Evolutionary conservation across 2,329 filamentous ascomycete genomes (phyloP), one percentile per base, ranked within the genome.

Genomic region (Metarhizium robertsii): DNA sequence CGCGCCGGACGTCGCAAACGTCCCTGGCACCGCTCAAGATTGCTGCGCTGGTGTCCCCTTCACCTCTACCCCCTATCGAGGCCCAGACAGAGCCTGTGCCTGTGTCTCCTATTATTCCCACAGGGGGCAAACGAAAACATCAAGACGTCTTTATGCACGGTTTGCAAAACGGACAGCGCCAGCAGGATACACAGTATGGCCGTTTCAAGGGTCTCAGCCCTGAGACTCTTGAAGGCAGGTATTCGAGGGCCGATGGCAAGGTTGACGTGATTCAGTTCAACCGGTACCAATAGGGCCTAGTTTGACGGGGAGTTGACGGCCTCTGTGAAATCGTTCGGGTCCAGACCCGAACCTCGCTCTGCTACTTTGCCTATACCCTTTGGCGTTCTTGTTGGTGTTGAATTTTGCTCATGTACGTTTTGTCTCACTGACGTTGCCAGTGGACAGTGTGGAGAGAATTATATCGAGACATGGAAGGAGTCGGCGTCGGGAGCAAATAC

Each of bases 21-120:
- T 70, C 67, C 4, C 61, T 71, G 10, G 69, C 72, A 7, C 68
- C 71, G 1, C 63, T 73, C 53, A 73, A 70, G 60, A 72, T 72
- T 56, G 60, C 69, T 2, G 60, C 66, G 2, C 55, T 72, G 25
- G 62, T 72, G 43, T 67, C 68, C n/a, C 67, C 67, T 2, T 53
- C 52, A 16, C 52, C 32, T 34, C 55, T 70, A 6, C 67, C 69
- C 13, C 62, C 68, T 1, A 71, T 72, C 25, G 69, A 69, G 58
- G 66, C 69, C 6, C 67, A 71, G 55, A 66, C 64, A 0, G 67
- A 67, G 29, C 64, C 67, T 11, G 51, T 59, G 6, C 65, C 62
- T 6, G 59, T 65, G 20, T 59, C 61, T 3, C 66, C 68, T 0
- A 38, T 61, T 10, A 46, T 68, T 29, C 59, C 58, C 5, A 64